These are phyloP conservation scores for Phaeodactylum tricornutum DNA, from an alignment of 108 stramenopile genomes.

Conservation along the genomic window DNA sequence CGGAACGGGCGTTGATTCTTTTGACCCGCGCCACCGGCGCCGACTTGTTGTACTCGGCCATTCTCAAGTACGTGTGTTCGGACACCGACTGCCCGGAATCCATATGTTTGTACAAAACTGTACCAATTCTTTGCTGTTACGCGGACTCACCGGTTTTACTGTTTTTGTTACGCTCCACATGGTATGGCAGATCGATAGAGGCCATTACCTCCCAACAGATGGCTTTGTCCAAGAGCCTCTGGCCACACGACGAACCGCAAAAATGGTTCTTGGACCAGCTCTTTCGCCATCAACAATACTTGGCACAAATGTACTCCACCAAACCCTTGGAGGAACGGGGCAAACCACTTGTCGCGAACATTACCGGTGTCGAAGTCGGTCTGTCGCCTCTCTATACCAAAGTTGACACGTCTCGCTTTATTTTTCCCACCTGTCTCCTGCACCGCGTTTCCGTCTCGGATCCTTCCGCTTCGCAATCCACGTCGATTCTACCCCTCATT, in stretches of 20 bases:
- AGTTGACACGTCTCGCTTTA: slow-evolving; percentile 29
- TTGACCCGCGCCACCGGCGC: slow-evolving; percentile 64
- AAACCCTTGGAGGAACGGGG: slow-evolving; percentile 19
- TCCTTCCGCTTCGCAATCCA: background rate
- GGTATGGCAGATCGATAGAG: slow-evolving; percentile 29
- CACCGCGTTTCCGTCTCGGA: background rate
- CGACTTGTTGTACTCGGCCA: slow-evolving; percentile 54
- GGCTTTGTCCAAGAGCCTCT: slow-evolving; percentile 13
- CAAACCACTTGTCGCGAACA: slow-evolving; percentile 24
- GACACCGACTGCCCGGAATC: background rate
- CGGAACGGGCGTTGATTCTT: slow-evolving; percentile 68
- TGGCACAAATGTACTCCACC: slow-evolving; percentile 15
- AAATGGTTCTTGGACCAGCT: slow-evolving; percentile 23
- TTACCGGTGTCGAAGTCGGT: slow-evolving; percentile 30
- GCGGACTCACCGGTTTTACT: background rate
- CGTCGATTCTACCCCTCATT: slow-evolving; percentile 65
- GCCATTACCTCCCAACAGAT: slow-evolving; percentile 20
- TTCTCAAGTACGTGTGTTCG: slow-evolving; percentile 50
- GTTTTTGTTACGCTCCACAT: background rate
- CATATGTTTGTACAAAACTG: background rate
- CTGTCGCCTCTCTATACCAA: slow-evolving; percentile 10
- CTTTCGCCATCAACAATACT: slow-evolving; percentile 28
- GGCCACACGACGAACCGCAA: slow-evolving; percentile 15
- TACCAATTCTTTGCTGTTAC: background rate
- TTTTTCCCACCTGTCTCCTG: slow-evolving; percentile 40